A percentile compares a stretch with the other conserved stretches of the same genome.
These are phyloP conservation scores for Posidonia australis DNA, from an alignment of 106 monocot species.

Conservation along the genomic window DNA sequence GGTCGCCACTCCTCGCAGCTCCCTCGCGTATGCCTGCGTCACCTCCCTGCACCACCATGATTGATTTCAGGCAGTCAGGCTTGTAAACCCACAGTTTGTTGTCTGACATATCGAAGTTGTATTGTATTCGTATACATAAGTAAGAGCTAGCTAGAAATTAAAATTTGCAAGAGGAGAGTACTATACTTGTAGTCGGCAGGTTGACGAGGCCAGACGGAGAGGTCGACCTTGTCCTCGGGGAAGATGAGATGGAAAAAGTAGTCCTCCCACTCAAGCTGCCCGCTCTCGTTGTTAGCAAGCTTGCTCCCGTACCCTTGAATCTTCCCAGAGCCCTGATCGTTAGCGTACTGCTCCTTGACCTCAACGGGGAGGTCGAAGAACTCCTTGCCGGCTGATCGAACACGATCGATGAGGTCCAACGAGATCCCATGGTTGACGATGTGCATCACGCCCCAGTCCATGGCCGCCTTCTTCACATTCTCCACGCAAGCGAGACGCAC, in stretches of 20 bases:
- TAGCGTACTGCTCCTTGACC: constrained; percentile 76
- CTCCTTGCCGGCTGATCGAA: constrained; percentile 35
- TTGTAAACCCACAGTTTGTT: no score
- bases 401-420: constrained; percentile 32
- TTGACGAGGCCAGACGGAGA: constrained; percentile 53
- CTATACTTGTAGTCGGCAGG: constrained; percentile 48
- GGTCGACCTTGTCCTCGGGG: constrained; percentile 46
- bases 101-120: no score
- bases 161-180: no score
- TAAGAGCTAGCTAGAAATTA: no score
- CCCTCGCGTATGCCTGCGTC: constrained; percentile 40
- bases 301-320: constrained; percentile 84
- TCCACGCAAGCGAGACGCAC: constrained; percentile 30
- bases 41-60: constrained; percentile 31
- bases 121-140: no score
- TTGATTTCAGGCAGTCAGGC: no score
- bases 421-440: constrained; percentile 61
- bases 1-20: constrained; percentile 33
- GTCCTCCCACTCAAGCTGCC: constrained; percentile 77
- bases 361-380: constrained; percentile 71
- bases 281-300: constrained; percentile 61
- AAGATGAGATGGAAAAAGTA: constrained; percentile 87
- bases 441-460: constrained; percentile 85
- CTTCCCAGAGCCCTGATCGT: constrained; percentile 55
- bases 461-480: constrained; percentile 40